phyloP scores from a whole-genome alignment of 805 yeast genomes.

The Metschnikowia peoriensis region DNA sequence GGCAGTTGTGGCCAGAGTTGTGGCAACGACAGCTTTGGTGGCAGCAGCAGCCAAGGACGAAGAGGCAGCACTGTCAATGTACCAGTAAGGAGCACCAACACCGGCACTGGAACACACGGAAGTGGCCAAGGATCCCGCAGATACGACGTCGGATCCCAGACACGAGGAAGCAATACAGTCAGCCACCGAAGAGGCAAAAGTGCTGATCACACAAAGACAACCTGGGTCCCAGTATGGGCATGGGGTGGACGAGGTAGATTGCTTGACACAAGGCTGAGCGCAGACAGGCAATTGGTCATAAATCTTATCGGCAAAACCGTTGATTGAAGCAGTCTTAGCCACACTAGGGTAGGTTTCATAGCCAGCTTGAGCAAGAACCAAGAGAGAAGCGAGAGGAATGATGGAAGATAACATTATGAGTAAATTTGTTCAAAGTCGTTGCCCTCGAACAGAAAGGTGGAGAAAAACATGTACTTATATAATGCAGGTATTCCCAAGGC shows the following conservation, averaged over 20 bases:
- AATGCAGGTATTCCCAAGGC: not conserved
- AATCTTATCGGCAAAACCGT: constrained; percentile 41
- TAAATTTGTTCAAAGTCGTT: not conserved
- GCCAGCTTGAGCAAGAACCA: constrained; percentile 20
- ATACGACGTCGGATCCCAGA: constrained; percentile 29
- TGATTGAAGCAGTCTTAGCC: constrained; percentile 39
- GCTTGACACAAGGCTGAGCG: constrained; percentile 34
- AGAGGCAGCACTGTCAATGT: constrained; percentile 24
- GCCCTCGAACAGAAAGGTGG: not conserved
- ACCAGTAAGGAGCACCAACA: constrained; percentile 35
- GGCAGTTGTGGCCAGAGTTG: constrained; percentile 2
- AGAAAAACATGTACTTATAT: not conserved
- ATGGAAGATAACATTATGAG: constrained; percentile 15
- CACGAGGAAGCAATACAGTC: constrained; percentile 29
- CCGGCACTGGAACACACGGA: constrained; percentile 36
- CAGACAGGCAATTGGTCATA: constrained; percentile 34
- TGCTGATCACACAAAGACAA: constrained; percentile 43
- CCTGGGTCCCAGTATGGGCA: constrained; percentile 50
- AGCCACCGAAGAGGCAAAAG: constrained; percentile 33
- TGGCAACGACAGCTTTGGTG: constrained; percentile 10
- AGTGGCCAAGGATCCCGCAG: constrained; percentile 30
- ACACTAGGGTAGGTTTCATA: constrained; percentile 35
- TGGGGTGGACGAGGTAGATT: constrained; percentile 35
- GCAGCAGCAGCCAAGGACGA: constrained; percentile 28
- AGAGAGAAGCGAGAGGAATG: constrained; percentile 14